Conservation (phyloP, 495 filamentous ascomycete species). For the Stereocaulon alpinum region DNA sequence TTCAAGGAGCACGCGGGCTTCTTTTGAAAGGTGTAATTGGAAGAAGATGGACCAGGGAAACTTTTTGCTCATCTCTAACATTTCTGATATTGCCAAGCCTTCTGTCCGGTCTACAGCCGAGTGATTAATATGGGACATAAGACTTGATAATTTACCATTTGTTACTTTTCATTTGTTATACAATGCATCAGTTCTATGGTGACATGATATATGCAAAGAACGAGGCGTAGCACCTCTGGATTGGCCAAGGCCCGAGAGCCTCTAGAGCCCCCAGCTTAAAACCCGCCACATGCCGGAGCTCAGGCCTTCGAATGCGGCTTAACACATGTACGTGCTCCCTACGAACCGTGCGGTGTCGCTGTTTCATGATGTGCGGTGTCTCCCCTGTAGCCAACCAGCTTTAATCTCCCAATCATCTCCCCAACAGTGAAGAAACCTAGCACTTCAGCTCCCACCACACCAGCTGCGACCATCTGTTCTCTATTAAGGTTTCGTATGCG, state of each 20-base stretch:
- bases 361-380: constrained; percentile 42
- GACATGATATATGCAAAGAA: constrained; percentile 18
- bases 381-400: constrained; percentile 86
- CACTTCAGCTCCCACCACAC: constrained; percentile 73
- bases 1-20: too few species aligned
- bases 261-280: background rate
- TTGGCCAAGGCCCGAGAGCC: background rate
- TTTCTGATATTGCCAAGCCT: constrained; percentile 8
- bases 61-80: background rate
- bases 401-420: constrained; percentile 89
- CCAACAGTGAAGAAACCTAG: constrained; percentile 96
- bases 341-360: background rate
- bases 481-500: constrained; percentile 57
- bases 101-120: background rate
- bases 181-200: constrained; percentile 17
- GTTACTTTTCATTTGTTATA: constrained; percentile 20
- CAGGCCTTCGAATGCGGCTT: background rate
- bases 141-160: background rate
- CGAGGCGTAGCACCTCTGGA: background rate
- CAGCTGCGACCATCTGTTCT: constrained; percentile 55
- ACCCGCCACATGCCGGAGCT: background rate
- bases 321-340: background rate
- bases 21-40: background rate
- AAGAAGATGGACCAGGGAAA: background rate
- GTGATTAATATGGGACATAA: background rate